Base-by-base conservation (phyloP, 2,329 filamentous ascomycete species). In the Ceratocystis papillata region DNA sequence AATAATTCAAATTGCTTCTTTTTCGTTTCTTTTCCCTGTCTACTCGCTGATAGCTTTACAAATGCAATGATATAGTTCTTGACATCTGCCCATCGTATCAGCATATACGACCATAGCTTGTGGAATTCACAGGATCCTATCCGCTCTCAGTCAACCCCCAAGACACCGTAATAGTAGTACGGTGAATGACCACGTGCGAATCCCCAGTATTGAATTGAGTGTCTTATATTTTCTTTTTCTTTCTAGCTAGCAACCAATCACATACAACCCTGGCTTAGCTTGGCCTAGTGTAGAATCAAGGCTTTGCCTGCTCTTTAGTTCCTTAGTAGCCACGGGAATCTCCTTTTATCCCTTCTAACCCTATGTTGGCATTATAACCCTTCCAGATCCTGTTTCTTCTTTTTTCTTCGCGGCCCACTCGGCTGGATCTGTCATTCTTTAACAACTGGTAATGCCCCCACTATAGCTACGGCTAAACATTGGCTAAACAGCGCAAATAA, bases 101-200 rank as follows among this genome's bases (percentile, higher is more conserved):
- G 6, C 53, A 60, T 37, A 60, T 60, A 65, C 22, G 37, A 60
- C 50, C 63, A 65, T 48, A 65, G 53, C 22, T 22, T 65, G 63
- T 45, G 37, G 22, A 65, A 33, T 59, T 45, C 30, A 65, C 25
- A 50, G 63, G n/a, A 22, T 65, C 63, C 63, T 22, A 22, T 65
- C 63, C n/a, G 50, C 63, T 65, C 63, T 37, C 63, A 60, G 63
- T 65, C 30, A 65, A 65, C 33, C 37, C 37, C n/a, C 63, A 65
- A 17, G 20, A 50, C 63, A 25, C 63, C 20, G 7, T 28, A 46
- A n/a, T n/a, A 65, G 37, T 65, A 65, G n/a, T 17, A 65, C 30
- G 37, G 53, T 60, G 33, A 37, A 10, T 60, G 50, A 37, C 53
- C 53, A 65, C 37, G 30, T 65, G n/a, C 30, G 53, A 65, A 62